Evolutionary conservation across 2,329 filamentous ascomycete species (phyloP), one percentile per base, ranked within the genome.

Genomic region (Gaeumannomyces tritici): DNA sequence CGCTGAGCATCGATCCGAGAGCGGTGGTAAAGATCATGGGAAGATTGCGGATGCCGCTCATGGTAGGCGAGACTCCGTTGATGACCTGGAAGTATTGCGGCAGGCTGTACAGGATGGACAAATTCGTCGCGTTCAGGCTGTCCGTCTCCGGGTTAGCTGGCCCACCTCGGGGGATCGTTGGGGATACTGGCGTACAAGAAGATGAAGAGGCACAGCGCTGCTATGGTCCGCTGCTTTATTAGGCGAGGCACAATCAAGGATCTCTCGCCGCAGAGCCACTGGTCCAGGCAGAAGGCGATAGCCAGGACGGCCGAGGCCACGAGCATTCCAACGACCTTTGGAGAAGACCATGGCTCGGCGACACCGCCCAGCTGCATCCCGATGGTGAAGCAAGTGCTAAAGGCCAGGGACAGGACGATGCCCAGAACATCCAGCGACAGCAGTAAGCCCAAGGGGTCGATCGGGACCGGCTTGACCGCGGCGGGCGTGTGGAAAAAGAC

Each of bases 61-160:
- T 66, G 13, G 73, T 73, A 1, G 77, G 73, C 13, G 68, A 71
- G 54, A 73, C 72, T 18, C 73, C 73, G 63, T 75, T 75, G 64
- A 82, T 73, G 35, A 76, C 74, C 70, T 83, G 78, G 69, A 83
- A 81, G 73, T 80, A 83, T 64, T 82, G 73, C 1, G 80, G 79
- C 6, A 82, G 70, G 64, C 79, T 42, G 13, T 42, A 42, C 35
- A 80, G 70, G 31, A 59, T 4, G 12, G 31, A 33, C 26, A 47
- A 2, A 26, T 21, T 27, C 15, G 42, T 56, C 26, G 55, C 55
- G 55, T 18, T 28, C 26, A 28, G 29, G 55, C 26, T 56, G 55
- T 28, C 13, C 33, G 3, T 42, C 35, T 11, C 35, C 3, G 7
- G 3, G 35, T 42, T 42, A 42, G 35, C 13, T 42, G 7, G 18